Evolutionary conservation across 768 basidiomycete genomes (phyloP).

Genomic region (Fistulinella prunicolor): DNA sequence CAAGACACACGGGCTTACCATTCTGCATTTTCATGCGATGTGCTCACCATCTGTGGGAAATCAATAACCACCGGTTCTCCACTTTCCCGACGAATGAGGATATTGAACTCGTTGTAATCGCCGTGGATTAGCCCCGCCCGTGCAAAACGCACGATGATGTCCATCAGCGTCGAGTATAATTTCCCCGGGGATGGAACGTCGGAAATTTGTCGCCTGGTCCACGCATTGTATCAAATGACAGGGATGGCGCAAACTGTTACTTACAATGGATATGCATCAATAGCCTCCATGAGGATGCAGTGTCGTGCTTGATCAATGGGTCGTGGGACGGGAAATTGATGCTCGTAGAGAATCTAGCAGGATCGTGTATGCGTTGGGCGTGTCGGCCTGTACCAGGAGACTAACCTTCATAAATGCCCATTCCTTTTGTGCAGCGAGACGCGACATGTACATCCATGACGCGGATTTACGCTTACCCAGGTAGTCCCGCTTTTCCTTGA

Average conservation of each 20-base stretch:
- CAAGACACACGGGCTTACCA: constrained; percentile 52
- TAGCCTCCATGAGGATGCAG: constrained; percentile 93
- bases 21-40: constrained; percentile 94
- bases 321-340: constrained; percentile 88
- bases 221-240: constrained; percentile 1
- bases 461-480: constrained; percentile 93
- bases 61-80: constrained; percentile 90
- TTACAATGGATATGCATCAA: constrained; percentile 93
- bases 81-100: constrained; percentile 77
- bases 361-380: neutral
- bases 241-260: constrained; percentile 21
- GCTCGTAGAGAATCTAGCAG: constrained; percentile 79
- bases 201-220: constrained; percentile 76
- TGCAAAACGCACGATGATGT: constrained; percentile 92
- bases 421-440: constrained; percentile 94
- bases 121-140: constrained; percentile 96
- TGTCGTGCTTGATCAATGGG: constrained; percentile 96
- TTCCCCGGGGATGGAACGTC: constrained; percentile 83
- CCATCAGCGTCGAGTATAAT: constrained; percentile 91
- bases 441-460: constrained; percentile 99
- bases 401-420: constrained; percentile 97
- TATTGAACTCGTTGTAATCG: constrained; percentile 99
- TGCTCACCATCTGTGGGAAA: constrained; percentile 99
- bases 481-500: constrained; percentile 96
- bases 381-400: neutral